A percentile compares a stretch with the other conserved stretches of the same genome.
Evolutionary conservation across 805 yeast genomes (phyloP).

Genomic region (Ascoidea rubescens): DNA sequence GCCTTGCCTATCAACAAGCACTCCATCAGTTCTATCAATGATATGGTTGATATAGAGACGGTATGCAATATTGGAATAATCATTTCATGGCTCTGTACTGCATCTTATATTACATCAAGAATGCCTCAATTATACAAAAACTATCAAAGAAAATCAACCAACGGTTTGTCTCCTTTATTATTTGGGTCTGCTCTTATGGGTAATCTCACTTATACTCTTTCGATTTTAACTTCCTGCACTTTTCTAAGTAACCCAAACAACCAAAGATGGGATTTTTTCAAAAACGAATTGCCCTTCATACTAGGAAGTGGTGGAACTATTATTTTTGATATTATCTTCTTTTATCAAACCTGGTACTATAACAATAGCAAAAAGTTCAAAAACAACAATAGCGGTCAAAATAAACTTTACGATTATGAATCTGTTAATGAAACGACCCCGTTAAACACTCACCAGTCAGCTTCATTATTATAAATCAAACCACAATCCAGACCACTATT

Average conservation of each 20-base stretch:
- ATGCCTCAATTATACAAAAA: slow-evolving; percentile 78
- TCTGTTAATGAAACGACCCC: too few species aligned
- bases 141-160: slow-evolving; percentile 64
- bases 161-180: slow-evolving; percentile 70
- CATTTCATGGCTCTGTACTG: slow-evolving; percentile 72
- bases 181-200: slow-evolving; percentile 72
- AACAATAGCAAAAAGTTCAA: background rate
- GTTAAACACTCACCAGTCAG: too few species aligned
- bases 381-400: background rate
- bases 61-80: slow-evolving; percentile 24
- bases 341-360: slow-evolving; percentile 30
- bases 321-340: slow-evolving; percentile 56
- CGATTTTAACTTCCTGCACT: slow-evolving; percentile 55
- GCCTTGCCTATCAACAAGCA: slow-evolving; percentile 8
- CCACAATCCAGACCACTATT: too few species aligned
- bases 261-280: slow-evolving; percentile 32
- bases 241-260: slow-evolving; percentile 23
- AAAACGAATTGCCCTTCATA: slow-evolving; percentile 67
- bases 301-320: slow-evolving; percentile 82
- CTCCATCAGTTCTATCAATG: background rate
- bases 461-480: too few species aligned
- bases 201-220: slow-evolving; percentile 60
- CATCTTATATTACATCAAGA: slow-evolving; percentile 63
- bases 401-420: too few species aligned
- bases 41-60: slow-evolving; percentile 1